Base-by-base conservation (phyloP, 192 early-diverging fungal species). In the Coemansia sp. region DNA sequence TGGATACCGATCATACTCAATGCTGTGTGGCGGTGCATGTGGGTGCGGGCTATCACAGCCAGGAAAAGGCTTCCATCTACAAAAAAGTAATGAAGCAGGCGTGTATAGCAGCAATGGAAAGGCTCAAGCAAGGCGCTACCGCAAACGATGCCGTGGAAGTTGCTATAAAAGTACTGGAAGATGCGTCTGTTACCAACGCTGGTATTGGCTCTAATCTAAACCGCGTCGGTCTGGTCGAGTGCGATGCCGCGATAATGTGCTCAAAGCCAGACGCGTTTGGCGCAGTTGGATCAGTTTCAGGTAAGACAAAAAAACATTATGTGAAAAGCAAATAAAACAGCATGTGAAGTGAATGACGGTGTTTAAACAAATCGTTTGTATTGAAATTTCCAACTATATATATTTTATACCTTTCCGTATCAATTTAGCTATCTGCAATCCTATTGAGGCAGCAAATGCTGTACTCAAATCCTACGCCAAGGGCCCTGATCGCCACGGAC, bases 231-330 rank as follows among this genome's bases (percentile, higher is more conserved):
- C 67, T 64, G 2, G 91, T 94, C 2, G 93, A 97, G 79, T 94
- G 93, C 64, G 95, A 97, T 72, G 95, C 95, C 11, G 70, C 88
- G 22, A 73, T 93, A n/a, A 94, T 93, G 92, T 71, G 84, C 36
- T 80, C 86, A 1, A 64, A 74, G 10, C 72, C 80, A 0, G 84
- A 87, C n/a, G 69, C 73, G n/a, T 94, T 93, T 84, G 92, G 89
- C 3, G 91, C 87, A 12, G 87, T 95, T 0, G 93, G 89, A 0
- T 89, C 91, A 11, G 79, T 89, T 2, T 64, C 82, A 50, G 87
- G 88, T 75, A 63, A 84, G 0, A 38, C 5, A 8, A 38, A 11
- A 8, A 38, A 38, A 50, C 5, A 50, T 17, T 16, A 25, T 25
- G 22, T 1, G 22, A 25, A 25, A 25, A 25, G 22, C 22, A 25